Conservation (phyloP, 805 yeast genomes). For the Yarrowia sp. region DNA sequence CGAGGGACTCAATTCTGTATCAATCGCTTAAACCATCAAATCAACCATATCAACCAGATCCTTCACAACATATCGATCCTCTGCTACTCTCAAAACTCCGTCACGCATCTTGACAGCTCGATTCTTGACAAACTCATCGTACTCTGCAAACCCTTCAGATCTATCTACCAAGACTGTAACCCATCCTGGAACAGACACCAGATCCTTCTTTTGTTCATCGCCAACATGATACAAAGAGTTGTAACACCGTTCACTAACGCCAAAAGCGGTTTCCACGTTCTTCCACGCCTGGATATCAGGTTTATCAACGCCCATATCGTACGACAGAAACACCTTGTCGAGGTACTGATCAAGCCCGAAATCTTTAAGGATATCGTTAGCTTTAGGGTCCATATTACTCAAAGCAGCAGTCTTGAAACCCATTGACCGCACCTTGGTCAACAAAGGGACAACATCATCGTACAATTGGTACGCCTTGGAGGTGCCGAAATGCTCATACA, state of each 20-base stretch:
- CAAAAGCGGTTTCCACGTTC: neutral
- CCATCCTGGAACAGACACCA: constrained; percentile 9
- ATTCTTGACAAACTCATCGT: neutral
- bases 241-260: neutral
- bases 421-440: neutral
- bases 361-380: neutral
- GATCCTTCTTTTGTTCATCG: constrained; percentile 1
- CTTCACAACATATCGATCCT: constrained; percentile 3
- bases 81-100: neutral
- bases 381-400: constrained; percentile 14
- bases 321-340: neutral
- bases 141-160: neutral
- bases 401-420: neutral
- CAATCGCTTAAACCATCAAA: neutral
- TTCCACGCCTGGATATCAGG: constrained; percentile 6
- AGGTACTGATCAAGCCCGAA: neutral
- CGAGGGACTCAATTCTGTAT: too few relatives aligned
- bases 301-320: constrained; percentile 2
- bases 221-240: constrained; percentile 14
- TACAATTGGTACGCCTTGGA: neutral
- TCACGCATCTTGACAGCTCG: neutral
- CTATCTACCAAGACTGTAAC: neutral
- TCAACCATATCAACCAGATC: neutral
- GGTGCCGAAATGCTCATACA: neutral
- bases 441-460: constrained; percentile 1